phyloP scores from a whole-genome alignment of 2,329 filamentous ascomycete species.

The Botrytis paeoniae region DNA sequence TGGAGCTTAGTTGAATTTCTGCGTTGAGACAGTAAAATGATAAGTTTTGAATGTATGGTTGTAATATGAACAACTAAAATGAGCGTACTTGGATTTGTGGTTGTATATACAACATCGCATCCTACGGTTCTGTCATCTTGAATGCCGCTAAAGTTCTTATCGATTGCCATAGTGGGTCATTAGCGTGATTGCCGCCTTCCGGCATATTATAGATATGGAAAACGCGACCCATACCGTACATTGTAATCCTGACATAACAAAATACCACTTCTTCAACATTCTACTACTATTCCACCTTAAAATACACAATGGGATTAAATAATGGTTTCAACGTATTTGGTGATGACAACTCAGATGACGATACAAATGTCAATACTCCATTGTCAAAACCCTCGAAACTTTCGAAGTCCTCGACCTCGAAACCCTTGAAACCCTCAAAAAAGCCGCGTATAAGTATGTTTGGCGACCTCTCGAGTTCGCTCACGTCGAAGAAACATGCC shows the following conservation, averaged over 20 bases:
- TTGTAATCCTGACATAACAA: neutral
- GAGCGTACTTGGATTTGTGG: neutral
- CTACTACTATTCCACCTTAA: neutral
- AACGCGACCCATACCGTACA: neutral
- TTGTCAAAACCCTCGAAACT: slow-evolving; percentile 29
- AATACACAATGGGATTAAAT: slow-evolving; percentile 41
- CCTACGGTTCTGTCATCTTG: neutral
- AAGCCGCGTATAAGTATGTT: slow-evolving; percentile 47
- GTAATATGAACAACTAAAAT: neutral
- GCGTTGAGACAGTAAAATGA: neutral
- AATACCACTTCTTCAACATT: neutral
- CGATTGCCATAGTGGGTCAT: neutral
- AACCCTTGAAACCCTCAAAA: slow-evolving; percentile 18
- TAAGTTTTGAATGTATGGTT: neutral
- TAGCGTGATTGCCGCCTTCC: neutral
- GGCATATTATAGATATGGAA: neutral
- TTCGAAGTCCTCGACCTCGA: slow-evolving; percentile 21
- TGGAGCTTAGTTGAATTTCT: neutral
- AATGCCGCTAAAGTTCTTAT: slow-evolving; percentile 5
- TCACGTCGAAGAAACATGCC: slow-evolving; percentile 61
- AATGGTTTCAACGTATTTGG: slow-evolving; percentile 63
- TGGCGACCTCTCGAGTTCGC: slow-evolving; percentile 63
- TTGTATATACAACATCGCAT: neutral
- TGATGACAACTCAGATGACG: slow-evolving; percentile 56
- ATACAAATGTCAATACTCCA: slow-evolving; percentile 30